Percentiles rank a stretch among this genome's conserved stretches.
These are phyloP conservation scores for Annulohypoxylon moriforme DNA, from an alignment of 495 filamentous ascomycete species.

Conservation along the genomic window DNA sequence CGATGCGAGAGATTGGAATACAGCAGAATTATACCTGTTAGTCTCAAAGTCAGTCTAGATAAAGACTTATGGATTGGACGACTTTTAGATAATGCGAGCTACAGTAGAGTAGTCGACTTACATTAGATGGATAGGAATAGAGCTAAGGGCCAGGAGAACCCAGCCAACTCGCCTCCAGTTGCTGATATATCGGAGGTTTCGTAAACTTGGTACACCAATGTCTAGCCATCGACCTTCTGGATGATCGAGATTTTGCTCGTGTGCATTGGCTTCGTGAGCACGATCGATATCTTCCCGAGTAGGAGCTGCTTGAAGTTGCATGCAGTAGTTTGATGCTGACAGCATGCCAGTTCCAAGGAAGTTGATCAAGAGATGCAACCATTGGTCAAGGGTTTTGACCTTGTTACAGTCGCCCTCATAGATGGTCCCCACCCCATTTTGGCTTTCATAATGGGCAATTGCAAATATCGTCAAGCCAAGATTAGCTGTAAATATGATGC, in stretches of 20 bases:
- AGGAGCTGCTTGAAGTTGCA: conserved; percentile 54
- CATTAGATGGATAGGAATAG: conserved; percentile 53
- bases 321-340: conserved; percentile 54
- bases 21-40: conserved; percentile 55
- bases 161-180: conserved; percentile 46
- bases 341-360: conserved; percentile 51
- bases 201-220: conserved; percentile 54
- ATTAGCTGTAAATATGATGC: conserved; percentile 33
- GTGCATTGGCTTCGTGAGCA: conserved; percentile 44
- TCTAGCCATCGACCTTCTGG: conserved; percentile 48
- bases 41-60: background rate
- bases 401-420: conserved; percentile 44
- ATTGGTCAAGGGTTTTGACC: conserved; percentile 34
- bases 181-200: conserved; percentile 49
- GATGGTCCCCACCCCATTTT: conserved; percentile 40
- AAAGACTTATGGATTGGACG: too few species aligned
- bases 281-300: conserved; percentile 53
- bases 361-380: conserved; percentile 44
- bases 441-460: conserved; percentile 15
- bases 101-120: conserved; percentile 7
- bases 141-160: conserved; percentile 45
- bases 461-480: conserved; percentile 37
- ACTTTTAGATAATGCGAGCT: background rate
- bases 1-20: conserved; percentile 55
- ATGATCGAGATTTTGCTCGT: background rate